A percentile compares a stretch with the other conserved stretches of the same genome.
Evolutionary conservation across 2,329 filamentous ascomycete species (phyloP).

Genomic region (Kalmusia sp.): DNA sequence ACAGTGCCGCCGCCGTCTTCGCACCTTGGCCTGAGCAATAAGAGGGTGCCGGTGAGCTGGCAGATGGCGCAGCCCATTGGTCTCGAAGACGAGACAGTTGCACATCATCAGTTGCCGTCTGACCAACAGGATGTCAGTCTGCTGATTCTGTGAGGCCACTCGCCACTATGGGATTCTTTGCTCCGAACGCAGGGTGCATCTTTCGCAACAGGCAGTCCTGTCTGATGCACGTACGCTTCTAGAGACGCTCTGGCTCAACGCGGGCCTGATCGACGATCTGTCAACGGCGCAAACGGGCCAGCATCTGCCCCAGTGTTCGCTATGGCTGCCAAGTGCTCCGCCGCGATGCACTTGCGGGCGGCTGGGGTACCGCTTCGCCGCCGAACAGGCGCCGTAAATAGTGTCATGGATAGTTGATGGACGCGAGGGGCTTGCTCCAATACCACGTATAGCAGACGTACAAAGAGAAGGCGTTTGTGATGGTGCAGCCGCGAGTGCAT

Average conservation of each 20-base stretch:
- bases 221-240: not conserved
- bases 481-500: not conserved
- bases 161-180: not conserved
- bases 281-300: not conserved
- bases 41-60: slow-evolving; percentile 4
- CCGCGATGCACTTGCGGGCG: slow-evolving; percentile 9
- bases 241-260: slow-evolving; percentile 1
- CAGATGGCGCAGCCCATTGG: slow-evolving; percentile 3
- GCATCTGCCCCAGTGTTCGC: not conserved
- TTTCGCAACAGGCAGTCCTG: slow-evolving; percentile 6
- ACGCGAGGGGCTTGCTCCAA: not conserved
- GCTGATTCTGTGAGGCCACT: slow-evolving; percentile 8
- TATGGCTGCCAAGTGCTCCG: slow-evolving; percentile 5
- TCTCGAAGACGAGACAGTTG: slow-evolving; percentile 6
- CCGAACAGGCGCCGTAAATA: slow-evolving; percentile 8
- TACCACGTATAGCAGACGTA: not conserved
- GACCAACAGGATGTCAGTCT: slow-evolving; percentile 11
- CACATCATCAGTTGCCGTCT: slow-evolving; percentile 6
- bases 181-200: slow-evolving; percentile 3
- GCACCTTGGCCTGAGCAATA: slow-evolving; percentile 3
- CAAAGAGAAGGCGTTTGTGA: not conserved
- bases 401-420: not conserved
- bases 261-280: slow-evolving; percentile 2
- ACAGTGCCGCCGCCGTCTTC: slow-evolving; percentile 3
- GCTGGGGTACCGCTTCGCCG: slow-evolving; percentile 9